A percentile compares a stretch with the other conserved stretches of the same genome.
phyloP scores from a whole-genome alignment of 163 green algal species.

The Prototheca wickerhamii region DNA sequence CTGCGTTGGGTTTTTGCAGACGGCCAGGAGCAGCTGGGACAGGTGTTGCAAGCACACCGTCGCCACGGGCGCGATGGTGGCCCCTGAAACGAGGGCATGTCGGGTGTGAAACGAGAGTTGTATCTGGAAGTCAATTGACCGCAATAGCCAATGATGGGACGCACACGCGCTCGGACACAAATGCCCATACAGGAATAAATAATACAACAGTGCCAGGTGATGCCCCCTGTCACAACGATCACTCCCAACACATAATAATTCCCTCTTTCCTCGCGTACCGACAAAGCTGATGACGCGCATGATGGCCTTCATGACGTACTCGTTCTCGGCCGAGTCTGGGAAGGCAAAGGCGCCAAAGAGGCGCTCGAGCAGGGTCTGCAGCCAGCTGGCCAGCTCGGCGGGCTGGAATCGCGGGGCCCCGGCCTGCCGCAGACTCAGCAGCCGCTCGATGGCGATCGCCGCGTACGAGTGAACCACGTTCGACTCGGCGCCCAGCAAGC shows the following conservation, averaged over 20 bases:
- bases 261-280: conserved; percentile 12
- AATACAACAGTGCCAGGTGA: too few relatives aligned
- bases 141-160: neutral
- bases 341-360: conserved; percentile 75
- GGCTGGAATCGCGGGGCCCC: conserved; percentile 40
- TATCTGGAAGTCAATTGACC: neutral
- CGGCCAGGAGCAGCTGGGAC: conserved; percentile 54
- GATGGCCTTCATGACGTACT: conserved; percentile 91
- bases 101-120: conserved; percentile 17
- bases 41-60: conserved; percentile 57
- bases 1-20: conserved; percentile 88
- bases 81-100: conserved; percentile 19
- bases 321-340: conserved; percentile 85
- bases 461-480: conserved; percentile 98
- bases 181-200: too few relatives aligned
- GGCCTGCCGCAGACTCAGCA: conserved; percentile 58
- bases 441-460: conserved; percentile 75
- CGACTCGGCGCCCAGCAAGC: conserved; percentile 46
- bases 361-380: conserved; percentile 61
- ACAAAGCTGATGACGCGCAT: conserved; percentile 84
- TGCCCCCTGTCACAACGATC: too few relatives aligned
- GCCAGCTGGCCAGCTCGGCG: conserved; percentile 51
- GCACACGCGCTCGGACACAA: neutral
- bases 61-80: conserved; percentile 55
- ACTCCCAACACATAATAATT: too few relatives aligned